phyloP scores from a whole-genome alignment of 148 eudicot genomes.

The Limonium bicolor region DNA sequence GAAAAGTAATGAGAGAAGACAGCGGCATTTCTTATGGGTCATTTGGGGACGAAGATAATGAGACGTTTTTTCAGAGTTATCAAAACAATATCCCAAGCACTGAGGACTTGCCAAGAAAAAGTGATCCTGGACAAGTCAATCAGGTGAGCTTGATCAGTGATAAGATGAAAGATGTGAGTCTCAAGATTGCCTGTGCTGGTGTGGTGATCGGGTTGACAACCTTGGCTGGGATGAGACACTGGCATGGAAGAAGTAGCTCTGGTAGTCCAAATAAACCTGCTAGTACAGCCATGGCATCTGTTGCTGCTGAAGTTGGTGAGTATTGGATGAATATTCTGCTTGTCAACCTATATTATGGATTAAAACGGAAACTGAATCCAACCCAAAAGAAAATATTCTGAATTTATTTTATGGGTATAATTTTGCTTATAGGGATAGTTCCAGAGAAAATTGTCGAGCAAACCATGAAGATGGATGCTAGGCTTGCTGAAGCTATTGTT shows the following conservation, averaged over 20 bases:
- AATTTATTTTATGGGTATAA: no score
- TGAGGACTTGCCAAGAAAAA: constrained; percentile 16
- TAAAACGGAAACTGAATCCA: no score
- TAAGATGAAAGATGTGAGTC: constrained; percentile 63
- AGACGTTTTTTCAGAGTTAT: constrained; percentile 11
- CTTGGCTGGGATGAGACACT: constrained; percentile 49
- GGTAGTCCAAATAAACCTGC: constrained; percentile 19
- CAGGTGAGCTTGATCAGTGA: constrained; percentile 56
- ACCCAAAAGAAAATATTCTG: no score
- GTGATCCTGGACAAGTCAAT: constrained; percentile 15
- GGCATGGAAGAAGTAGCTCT: constrained; percentile 30
- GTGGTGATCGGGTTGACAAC: constrained; percentile 71
- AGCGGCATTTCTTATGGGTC: constrained; percentile 18
- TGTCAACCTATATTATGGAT: no score
- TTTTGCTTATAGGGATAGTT: no score
- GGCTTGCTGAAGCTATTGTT: constrained; percentile 67
- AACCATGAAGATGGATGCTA: constrained; percentile 84
- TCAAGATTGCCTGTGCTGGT: constrained; percentile 84
- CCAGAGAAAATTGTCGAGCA: no score
- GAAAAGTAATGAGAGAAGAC: constrained; percentile 24
- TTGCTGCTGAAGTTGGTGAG: constrained; percentile 72
- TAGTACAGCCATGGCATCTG: constrained; percentile 61
- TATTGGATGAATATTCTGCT: constrained; percentile 1
- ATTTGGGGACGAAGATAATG: constrained; percentile 14
- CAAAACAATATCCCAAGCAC: constrained; percentile 13